phyloP scores from a whole-genome alignment of 202 grass and related monocot genomes.

The Saccharum hybrid region DNA sequence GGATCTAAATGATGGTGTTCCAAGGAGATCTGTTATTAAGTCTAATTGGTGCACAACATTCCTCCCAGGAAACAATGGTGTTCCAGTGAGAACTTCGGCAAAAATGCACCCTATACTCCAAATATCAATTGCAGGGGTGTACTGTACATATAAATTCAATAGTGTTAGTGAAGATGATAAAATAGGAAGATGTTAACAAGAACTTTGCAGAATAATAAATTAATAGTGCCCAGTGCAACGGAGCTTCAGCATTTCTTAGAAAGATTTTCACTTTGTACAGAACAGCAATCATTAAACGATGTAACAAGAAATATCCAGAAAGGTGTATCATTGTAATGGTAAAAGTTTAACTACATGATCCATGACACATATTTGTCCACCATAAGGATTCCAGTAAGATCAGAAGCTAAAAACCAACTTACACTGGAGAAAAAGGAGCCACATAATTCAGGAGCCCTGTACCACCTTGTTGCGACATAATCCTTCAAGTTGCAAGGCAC shows the following conservation, averaged over 20 bases:
- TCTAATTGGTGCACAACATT: slow-evolving; percentile 92
- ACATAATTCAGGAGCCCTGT: slow-evolving; percentile 95
- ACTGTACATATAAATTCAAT: slow-evolving; percentile 56
- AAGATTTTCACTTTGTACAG: not conserved
- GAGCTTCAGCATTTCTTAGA: slow-evolving; percentile 22
- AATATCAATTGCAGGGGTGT: slow-evolving; percentile 93
- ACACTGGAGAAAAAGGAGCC: slow-evolving; percentile 95
- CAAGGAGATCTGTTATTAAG: slow-evolving; percentile 89
- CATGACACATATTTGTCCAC: slow-evolving; percentile 20
- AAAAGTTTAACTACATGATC: slow-evolving; percentile 9
- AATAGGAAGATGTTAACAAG: slow-evolving; percentile 10
- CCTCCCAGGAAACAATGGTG: slow-evolving; percentile 88
- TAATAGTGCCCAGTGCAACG: not conserved
- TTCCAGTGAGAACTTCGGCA: slow-evolving; percentile 81
- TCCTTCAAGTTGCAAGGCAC: slow-evolving; percentile 63
- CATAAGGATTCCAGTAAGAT: slow-evolving; percentile 20
- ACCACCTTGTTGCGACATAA: slow-evolving; percentile 98
- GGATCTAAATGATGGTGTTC: slow-evolving; percentile 64
- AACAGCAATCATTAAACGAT: slow-evolving; percentile 2
- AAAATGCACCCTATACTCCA: slow-evolving; percentile 99
- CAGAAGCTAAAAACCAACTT: slow-evolving; percentile 49
- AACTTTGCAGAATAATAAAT: slow-evolving; percentile 1
- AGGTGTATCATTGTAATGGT: not conserved
- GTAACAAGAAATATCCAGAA: not conserved
- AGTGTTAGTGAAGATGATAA: slow-evolving; percentile 10